Evolutionary conservation across 2,329 filamentous ascomycete genomes (phyloP).

Genomic region (Alternaria alternata): DNA sequence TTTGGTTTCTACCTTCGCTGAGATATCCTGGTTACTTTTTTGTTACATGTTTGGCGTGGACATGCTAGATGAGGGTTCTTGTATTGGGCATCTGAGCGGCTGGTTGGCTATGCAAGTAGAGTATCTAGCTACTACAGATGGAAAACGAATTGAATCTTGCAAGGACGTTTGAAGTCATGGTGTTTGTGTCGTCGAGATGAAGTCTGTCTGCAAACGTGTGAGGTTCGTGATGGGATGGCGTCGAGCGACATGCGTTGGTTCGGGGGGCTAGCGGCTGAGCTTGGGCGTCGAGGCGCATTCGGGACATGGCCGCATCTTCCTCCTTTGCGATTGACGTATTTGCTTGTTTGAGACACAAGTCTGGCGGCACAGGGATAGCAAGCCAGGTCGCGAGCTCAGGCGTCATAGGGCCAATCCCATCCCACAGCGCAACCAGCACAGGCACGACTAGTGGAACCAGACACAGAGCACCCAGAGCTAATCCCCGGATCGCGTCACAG

Average conservation of each 20-base stretch:
- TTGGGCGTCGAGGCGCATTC: constrained; percentile 9
- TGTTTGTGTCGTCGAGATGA: not conserved
- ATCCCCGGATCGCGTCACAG: constrained; percentile 2
- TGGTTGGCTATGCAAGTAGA: not conserved
- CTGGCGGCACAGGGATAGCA: not conserved
- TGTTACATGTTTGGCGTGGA: not conserved
- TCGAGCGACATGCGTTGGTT: not conserved
- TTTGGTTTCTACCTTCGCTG: constrained; percentile 5
- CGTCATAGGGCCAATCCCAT: too few species aligned
- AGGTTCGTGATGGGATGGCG: constrained; percentile 10
- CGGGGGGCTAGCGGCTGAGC: constrained; percentile 8
- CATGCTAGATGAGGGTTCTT: not conserved
- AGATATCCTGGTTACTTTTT: constrained; percentile 16
- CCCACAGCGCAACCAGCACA: too few species aligned
- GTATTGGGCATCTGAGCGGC: not conserved
- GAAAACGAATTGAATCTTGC: not conserved
- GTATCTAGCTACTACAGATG: not conserved
- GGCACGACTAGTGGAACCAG: not conserved
- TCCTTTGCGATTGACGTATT: constrained; percentile 4
- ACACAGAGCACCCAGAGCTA: constrained; percentile 3
- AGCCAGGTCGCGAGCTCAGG: not conserved
- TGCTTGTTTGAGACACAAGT: not conserved
- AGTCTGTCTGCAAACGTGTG: not conserved
- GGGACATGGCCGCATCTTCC: not conserved
- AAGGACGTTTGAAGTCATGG: not conserved